These are phyloP conservation scores for Malus fusca DNA, from an alignment of 306 rosid genomes.

Conservation along the genomic window DNA sequence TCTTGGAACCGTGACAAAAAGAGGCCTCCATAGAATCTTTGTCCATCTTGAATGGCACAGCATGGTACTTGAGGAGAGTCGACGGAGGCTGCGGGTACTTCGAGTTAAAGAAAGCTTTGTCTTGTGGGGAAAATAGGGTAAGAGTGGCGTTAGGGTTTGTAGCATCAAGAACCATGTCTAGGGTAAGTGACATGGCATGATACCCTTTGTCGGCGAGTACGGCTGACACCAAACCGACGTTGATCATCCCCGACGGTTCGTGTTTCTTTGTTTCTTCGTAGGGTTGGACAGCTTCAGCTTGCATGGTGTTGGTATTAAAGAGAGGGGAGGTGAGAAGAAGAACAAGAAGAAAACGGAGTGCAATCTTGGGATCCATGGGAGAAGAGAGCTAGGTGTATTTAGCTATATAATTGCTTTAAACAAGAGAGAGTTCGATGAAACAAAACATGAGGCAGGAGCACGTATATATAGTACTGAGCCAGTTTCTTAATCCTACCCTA, in stretches of 20 bases:
- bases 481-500: not conserved
- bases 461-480: not conserved
- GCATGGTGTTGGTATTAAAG: not conserved
- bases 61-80: conserved; percentile 3
- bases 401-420: no score
- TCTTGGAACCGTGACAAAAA: not conserved
- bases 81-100: conserved; percentile 4
- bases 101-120: not conserved
- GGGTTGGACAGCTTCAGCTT: not conserved
- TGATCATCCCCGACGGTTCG: not conserved
- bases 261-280: not conserved
- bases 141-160: not conserved
- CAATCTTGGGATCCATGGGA: not conserved
- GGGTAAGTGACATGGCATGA: not conserved
- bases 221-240: not conserved
- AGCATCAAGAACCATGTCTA: not conserved
- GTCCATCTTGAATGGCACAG: not conserved
- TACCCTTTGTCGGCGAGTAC: not conserved
- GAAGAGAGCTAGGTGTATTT: not conserved
- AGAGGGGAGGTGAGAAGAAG: not conserved
- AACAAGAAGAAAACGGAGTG: not conserved
- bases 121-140: conserved; percentile 5
- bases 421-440: not conserved
- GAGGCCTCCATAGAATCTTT: not conserved
- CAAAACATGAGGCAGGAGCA: not conserved